phyloP scores from a whole-genome alignment of 805 yeast species.

The Brettanomyces bruxellensis region DNA sequence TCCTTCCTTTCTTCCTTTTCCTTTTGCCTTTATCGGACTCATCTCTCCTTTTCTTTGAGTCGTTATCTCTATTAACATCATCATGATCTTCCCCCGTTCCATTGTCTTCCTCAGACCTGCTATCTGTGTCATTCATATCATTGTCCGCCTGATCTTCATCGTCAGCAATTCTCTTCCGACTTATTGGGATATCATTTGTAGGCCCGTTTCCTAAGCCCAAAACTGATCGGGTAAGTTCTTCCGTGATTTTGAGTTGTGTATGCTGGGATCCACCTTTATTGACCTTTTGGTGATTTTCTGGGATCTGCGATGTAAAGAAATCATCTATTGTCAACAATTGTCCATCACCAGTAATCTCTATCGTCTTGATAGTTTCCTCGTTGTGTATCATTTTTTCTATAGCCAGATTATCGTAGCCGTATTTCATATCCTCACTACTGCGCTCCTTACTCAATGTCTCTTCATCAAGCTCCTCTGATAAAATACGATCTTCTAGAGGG shows the following conservation, averaged over 20 bases:
- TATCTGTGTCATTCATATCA: too few relatives aligned
- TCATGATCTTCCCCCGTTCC: not conserved
- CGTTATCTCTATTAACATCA: not conserved
- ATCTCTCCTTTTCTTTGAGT: conserved; percentile 3
- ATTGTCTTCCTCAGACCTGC: not conserved
- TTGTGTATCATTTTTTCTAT: conserved; percentile 25
- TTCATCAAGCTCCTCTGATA: not conserved
- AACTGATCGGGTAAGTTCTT: conserved; percentile 20
- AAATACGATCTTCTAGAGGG: conserved; percentile 13
- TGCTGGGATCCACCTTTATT: not conserved
- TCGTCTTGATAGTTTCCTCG: conserved; percentile 23
- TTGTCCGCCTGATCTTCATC: too few relatives aligned
- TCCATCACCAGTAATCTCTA: conserved; percentile 19
- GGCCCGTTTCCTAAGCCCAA: conserved; percentile 10
- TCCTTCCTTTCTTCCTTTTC: conserved; percentile 5
- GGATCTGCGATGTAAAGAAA: conserved; percentile 8
- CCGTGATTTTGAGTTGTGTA: conserved; percentile 6
- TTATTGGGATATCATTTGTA: not conserved
- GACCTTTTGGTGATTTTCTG: not conserved
- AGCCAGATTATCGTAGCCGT: conserved; percentile 18
- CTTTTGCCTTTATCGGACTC: conserved; percentile 4
- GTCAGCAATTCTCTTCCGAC: conserved; percentile 2
- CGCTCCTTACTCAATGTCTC: not conserved
- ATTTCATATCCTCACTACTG: not conserved
- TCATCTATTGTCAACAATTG: conserved; percentile 23